phyloP scores from a whole-genome alignment of 2,329 filamentous ascomycete species.

The Talaromyces sp. region DNA sequence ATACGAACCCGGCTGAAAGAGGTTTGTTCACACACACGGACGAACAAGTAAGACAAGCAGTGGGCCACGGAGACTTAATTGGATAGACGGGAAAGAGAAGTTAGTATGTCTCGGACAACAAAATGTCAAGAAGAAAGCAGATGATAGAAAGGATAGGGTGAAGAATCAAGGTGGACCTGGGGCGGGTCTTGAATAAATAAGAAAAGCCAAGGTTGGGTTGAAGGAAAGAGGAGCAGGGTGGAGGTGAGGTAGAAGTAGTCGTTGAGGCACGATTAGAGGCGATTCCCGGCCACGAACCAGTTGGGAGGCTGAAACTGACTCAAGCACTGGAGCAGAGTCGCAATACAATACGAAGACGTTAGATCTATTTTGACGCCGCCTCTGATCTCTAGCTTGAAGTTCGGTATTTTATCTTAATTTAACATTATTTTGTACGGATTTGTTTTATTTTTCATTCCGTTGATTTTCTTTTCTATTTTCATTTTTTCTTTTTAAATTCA shows the following conservation, averaged over 20 bases:
- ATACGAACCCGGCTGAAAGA: conserved; percentile 17
- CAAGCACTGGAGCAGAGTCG: conserved; percentile 16
- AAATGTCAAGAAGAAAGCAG: conserved; percentile 11
- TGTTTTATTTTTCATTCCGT: background rate
- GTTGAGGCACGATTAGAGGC: conserved; percentile 7
- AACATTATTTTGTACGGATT: conserved; percentile 10
- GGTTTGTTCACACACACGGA: conserved; percentile 21
- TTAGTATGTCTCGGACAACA: background rate
- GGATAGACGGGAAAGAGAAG: conserved; percentile 6
- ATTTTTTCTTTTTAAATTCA: conserved; percentile 5
- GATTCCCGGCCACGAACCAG: background rate
- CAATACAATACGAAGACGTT: too few species aligned
- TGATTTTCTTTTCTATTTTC: conserved; percentile 11
- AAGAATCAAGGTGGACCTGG: conserved; percentile 5
- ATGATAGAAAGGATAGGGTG: conserved; percentile 4
- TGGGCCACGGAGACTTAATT: conserved; percentile 9
- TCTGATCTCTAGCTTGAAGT: too few species aligned
- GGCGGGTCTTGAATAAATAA: conserved; percentile 19
- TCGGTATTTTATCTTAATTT: too few species aligned
- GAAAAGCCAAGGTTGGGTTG: conserved; percentile 1
- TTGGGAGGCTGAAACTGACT: conserved; percentile 30
- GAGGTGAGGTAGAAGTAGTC: conserved; percentile 2
- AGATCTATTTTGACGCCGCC: too few species aligned
- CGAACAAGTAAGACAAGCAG: conserved; percentile 16
- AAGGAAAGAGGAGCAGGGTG: conserved; percentile 9